These are phyloP conservation scores for Rhytidiadelphus loreus DNA, from an alignment of 225 moss, liverwort and hornwort genomes.

Conservation along the genomic window DNA sequence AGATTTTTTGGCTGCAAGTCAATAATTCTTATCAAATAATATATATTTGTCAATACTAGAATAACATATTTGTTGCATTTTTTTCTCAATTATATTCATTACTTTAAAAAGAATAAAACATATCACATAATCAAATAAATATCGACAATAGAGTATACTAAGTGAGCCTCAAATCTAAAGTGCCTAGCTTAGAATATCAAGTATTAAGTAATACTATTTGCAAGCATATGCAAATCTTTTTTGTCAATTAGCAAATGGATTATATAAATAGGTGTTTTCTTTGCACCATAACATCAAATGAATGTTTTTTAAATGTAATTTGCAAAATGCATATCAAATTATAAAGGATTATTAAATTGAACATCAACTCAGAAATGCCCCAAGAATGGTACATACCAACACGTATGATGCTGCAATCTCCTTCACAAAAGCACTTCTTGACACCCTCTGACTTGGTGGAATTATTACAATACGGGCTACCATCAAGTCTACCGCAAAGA, in stretches of 20 bases:
- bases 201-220: background rate
- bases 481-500: background rate
- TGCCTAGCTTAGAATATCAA: background rate
- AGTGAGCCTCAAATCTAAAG: background rate
- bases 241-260: background rate
- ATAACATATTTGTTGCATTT: background rate
- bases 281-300: too few relatives aligned
- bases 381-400: background rate
- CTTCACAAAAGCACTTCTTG: background rate
- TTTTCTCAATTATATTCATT: background rate
- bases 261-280: rapidly evolving
- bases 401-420: background rate
- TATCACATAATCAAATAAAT: background rate
- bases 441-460: background rate
- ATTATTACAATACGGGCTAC: background rate
- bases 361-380: background rate
- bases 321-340: background rate
- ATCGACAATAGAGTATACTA: background rate
- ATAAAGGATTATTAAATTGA: background rate
- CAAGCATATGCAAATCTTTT: background rate
- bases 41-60: background rate
- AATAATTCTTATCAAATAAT: background rate
- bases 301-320: background rate
- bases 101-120: too few relatives aligned
- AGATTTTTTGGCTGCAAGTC: background rate